Evolutionary conservation across 2,329 filamentous ascomycete species (phyloP).

Genomic region (Epichloe amarillans): DNA sequence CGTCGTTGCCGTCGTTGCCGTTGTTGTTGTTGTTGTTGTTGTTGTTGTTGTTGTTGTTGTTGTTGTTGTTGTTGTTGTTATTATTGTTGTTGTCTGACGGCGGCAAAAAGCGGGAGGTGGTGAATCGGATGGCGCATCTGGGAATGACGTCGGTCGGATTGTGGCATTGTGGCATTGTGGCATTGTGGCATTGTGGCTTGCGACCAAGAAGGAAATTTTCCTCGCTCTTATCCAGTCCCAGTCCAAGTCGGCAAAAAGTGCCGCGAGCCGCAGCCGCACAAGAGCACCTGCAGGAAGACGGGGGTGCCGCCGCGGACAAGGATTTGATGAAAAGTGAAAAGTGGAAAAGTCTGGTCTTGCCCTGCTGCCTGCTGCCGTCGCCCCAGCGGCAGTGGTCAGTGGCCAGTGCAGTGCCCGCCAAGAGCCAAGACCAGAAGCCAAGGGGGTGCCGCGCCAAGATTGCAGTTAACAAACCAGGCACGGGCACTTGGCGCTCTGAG

Average conservation of each 20-base stretch:
- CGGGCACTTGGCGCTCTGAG: no score
- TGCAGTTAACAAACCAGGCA: no score
- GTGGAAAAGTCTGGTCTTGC: no score
- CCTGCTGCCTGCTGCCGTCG: no score
- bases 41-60: neutral
- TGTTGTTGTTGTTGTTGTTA: neutral
- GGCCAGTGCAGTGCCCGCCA: no score
- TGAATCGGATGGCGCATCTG: conserved; percentile 1
- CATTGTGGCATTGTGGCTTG: neutral
- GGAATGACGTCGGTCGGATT: conserved; percentile 6
- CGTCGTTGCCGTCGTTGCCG: neutral
- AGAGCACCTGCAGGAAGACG: neutral
- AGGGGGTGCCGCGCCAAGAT: no score
- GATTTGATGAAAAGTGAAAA: no score
- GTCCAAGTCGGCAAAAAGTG: conserved; percentile 1
- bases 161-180: neutral
- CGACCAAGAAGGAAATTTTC: neutral
- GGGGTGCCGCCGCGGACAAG: no score
- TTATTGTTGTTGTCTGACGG: neutral
- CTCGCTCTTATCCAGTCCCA: neutral
- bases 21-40: neutral
- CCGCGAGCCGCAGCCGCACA: neutral
- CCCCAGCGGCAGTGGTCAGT: no score
- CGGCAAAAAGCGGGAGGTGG: neutral
- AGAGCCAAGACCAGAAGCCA: no score